Evolutionary conservation across 495 filamentous ascomycete genomes (phyloP), one percentile per base, ranked within the genome.

Genomic region (Penicillium riverlandense): DNA sequence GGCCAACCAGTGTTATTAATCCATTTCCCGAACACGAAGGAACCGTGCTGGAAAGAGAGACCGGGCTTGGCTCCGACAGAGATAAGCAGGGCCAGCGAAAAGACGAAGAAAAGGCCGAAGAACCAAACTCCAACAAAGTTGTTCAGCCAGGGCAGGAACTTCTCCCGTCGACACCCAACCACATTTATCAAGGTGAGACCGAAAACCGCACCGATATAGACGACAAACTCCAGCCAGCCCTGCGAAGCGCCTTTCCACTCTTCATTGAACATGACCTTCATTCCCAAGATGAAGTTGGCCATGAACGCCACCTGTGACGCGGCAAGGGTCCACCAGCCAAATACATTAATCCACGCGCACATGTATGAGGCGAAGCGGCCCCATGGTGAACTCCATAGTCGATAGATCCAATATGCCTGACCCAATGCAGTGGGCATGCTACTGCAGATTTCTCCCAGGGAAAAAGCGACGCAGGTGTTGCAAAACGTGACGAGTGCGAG

Each of bases 1-100:
- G 69, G 61, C 79, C 79, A 83, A 11, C 78, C 78, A 4, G 77
- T 80, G 54, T 74, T 62, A 48, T 83, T 83, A 35, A 72, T 66
- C 61, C 79, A 83, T 6, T 67, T 59, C 8, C 71, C 65, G 49
- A 80, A 82, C 1, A 76, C 75, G 47, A 74, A 78, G 0, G 58
- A 62, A n/a, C 62, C 57, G 8, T 67, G 66, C 39, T 68, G 67
- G 49, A 55, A 72, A 12, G 53, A 32, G 1, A 68, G 60, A 4
- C 54, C 54, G 4, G 49, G 36, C 38, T 60, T 65, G 15, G 44
- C 46, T 8, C 66, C 66, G 27, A 71, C 69, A 2, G 66, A 62
- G 48, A 71, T 68, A 14, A 72, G 57, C 30, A 72, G 46, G 4
- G 64, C 69, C 8, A 72, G 55, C 9, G 55, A 66, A 12, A 72